Percentiles rank a stretch among this genome's conserved stretches.
Evolutionary conservation across 1,284 basidiomycete species (phyloP).

Genomic region (Tausonia pullulans): DNA sequence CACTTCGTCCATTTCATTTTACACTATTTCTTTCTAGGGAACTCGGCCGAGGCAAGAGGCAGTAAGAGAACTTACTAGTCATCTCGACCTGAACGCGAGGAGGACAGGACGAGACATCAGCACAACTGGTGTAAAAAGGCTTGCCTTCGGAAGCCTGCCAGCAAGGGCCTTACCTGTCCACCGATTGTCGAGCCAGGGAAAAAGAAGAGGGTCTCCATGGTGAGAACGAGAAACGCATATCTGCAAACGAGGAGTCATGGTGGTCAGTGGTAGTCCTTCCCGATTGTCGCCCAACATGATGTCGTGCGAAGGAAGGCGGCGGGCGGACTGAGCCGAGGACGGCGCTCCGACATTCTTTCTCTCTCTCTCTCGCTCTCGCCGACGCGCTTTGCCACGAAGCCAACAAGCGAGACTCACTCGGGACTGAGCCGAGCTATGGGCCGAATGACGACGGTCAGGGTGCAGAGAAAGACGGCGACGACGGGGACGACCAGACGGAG

Average conservation of each 20-base stretch:
- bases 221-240: slow-evolving; percentile 33
- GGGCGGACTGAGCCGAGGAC: background rate
- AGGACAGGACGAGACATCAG: too few relatives aligned
- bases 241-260: slow-evolving; percentile 16
- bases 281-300: background rate
- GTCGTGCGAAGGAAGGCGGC: background rate
- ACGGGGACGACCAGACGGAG: slow-evolving; percentile 18
- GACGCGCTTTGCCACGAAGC: background rate
- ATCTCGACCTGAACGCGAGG: slow-evolving; percentile 21
- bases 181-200: slow-evolving; percentile 31
- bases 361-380: background rate
- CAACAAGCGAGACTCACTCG: slow-evolving; percentile 23
- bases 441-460: slow-evolving; percentile 26
- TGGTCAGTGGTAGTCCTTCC: slow-evolving; percentile 6
- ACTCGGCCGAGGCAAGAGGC: too few relatives aligned
- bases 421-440: slow-evolving; percentile 25
- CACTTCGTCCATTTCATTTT: too few relatives aligned
- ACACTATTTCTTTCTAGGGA: too few relatives aligned
- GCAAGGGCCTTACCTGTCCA: slow-evolving; percentile 18
- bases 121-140: too few relatives aligned
- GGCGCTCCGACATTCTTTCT: background rate
- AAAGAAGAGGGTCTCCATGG: slow-evolving; percentile 33
- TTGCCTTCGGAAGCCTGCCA: too few relatives aligned
- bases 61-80: slow-evolving; percentile 23
- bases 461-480: slow-evolving; percentile 27